These are phyloP conservation scores for Henckelia pumila DNA, from an alignment of 257 asterid species.

Conservation along the genomic window DNA sequence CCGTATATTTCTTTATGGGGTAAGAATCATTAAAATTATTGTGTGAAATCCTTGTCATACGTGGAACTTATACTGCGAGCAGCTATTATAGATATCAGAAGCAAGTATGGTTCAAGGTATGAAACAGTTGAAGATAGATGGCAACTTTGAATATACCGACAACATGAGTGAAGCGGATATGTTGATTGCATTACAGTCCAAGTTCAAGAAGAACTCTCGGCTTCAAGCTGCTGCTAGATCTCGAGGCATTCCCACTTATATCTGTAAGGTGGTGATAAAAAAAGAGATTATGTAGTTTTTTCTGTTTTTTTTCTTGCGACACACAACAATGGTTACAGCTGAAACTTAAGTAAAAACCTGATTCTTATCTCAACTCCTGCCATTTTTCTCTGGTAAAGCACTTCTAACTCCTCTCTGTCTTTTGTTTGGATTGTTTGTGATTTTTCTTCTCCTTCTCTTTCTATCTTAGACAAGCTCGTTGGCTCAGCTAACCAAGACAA, in stretches of 20 bases:
- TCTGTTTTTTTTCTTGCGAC: constrained; percentile 4
- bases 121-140: constrained; percentile 60
- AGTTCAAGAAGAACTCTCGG: constrained; percentile 84
- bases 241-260: constrained; percentile 79
- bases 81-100: constrained; percentile 81
- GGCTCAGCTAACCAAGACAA: constrained; percentile 62
- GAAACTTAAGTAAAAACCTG: background rate
- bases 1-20: constrained; percentile 86
- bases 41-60: constrained; percentile 4
- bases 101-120: constrained; percentile 77
- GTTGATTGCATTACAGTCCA: constrained; percentile 81
- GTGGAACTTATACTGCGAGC: constrained; percentile 46
- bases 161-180: constrained; percentile 93
- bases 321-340: constrained; percentile 7
- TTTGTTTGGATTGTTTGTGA: constrained; percentile 1
- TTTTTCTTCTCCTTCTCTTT: constrained; percentile 1
- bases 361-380: constrained; percentile 19
- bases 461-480: constrained; percentile 61
- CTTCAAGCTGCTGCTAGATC: constrained; percentile 95
- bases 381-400: constrained; percentile 14
- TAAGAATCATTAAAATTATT: constrained; percentile 37
- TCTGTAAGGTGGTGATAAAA: constrained; percentile 51
- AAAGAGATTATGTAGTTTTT: constrained; percentile 17
- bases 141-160: constrained; percentile 64
- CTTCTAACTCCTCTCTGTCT: constrained; percentile 10